A percentile compares a stretch with the other conserved stretches of the same genome.
phyloP scores from a whole-genome alignment of 495 filamentous ascomycete genomes.

The Achaetomiella virescens region DNA sequence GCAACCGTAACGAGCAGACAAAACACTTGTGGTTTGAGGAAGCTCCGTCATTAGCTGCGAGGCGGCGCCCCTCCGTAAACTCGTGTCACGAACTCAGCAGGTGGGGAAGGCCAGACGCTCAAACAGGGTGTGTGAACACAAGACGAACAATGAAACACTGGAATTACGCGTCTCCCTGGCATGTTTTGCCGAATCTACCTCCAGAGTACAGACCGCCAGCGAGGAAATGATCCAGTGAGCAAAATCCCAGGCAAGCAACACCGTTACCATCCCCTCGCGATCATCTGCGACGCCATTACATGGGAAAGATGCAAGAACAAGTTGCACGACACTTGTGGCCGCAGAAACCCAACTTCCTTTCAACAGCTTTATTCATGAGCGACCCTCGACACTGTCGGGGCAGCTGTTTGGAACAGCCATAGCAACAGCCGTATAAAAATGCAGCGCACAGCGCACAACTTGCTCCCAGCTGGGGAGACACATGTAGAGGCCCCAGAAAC shows the following conservation, averaged over 20 bases:
- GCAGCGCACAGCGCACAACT: not conserved
- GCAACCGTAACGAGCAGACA: not conserved
- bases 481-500: not conserved
- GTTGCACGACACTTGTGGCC: not conserved
- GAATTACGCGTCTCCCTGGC: too few species aligned
- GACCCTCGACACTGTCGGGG: slow-evolving; percentile 6
- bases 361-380: not conserved
- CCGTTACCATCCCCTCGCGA: too few species aligned
- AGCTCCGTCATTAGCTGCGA: not conserved
- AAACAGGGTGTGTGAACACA: too few species aligned
- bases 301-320: not conserved
- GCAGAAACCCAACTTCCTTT: not conserved
- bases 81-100: not conserved
- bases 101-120: too few species aligned
- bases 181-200: too few species aligned
- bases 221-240: not conserved
- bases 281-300: not conserved
- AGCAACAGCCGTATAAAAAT: not conserved
- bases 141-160: too few species aligned
- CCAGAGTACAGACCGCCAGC: not conserved
- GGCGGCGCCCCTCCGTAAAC: not conserved
- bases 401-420: not conserved
- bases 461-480: slow-evolving; percentile 2
- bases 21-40: slow-evolving; percentile 1
- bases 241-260: too few species aligned